Percentiles rank a stretch among this genome's conserved stretches.
Conservation (phyloP, 495 filamentous ascomycete species). For the Neurospora pannonica region DNA sequence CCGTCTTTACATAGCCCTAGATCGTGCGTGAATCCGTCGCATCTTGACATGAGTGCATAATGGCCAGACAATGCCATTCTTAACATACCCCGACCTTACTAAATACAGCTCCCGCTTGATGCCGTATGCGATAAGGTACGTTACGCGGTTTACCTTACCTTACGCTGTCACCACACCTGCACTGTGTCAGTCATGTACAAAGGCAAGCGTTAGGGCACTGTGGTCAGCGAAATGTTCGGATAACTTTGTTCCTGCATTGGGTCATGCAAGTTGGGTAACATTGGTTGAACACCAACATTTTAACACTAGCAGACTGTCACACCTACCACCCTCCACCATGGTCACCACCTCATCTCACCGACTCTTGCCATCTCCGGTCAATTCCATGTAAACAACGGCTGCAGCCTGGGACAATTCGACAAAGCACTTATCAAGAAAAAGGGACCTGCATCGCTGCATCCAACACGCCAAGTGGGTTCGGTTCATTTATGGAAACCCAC, state of each 20-base stretch:
- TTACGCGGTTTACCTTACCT: background rate
- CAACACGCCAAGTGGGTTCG: background rate
- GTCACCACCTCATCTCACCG: background rate
- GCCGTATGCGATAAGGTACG: background rate
- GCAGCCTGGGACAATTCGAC: background rate
- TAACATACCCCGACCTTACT: background rate
- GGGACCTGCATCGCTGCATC: background rate
- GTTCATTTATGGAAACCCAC: background rate
- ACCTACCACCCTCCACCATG: background rate
- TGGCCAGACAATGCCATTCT: background rate
- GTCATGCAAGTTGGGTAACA: background rate
- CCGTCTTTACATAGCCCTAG: background rate
- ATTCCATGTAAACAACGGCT: background rate
- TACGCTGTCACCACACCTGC: background rate
- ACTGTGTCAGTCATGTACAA: background rate
- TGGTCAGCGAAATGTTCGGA: background rate
- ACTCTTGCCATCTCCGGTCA: background rate
- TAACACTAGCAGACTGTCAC: background rate
- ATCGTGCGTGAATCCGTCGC: background rate
- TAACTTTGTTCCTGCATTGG: background rate
- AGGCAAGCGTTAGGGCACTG: background rate
- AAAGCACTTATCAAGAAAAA: background rate
- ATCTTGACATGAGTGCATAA: background rate
- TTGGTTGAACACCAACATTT: background rate
- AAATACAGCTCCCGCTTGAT: background rate